A percentile compares a stretch with the other conserved stretches of the same genome.
Conservation (phyloP, 257 asterid species). For the Striga asiatica region DNA sequence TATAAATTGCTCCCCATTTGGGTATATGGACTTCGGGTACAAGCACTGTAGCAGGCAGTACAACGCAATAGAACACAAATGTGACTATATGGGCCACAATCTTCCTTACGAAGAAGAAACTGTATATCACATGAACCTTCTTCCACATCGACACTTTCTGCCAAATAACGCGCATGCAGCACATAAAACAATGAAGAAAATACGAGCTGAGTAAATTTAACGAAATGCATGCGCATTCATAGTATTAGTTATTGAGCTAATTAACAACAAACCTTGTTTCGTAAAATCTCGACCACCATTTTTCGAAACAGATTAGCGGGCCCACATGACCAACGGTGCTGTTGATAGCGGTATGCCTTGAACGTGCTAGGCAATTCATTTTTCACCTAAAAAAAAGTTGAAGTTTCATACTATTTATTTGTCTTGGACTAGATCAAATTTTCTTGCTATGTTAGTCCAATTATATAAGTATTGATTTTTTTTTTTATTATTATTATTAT, state of each 20-base stretch:
- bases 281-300: conserved; percentile 64
- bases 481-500: no score
- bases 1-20: conserved; percentile 84
- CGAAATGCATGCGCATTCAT: no score
- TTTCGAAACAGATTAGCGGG: conserved; percentile 88
- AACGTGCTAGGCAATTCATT: conserved; percentile 93
- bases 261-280: conserved; percentile 46
- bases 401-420: no score
- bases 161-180: no score
- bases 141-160: conserved; percentile 88
- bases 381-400: conserved; percentile 73
- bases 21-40: conserved; percentile 88
- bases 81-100: conserved; percentile 83
- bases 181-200: no score
- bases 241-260: not conserved
- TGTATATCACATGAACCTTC: conserved; percentile 79
- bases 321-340: conserved; percentile 99
- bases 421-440: not conserved
- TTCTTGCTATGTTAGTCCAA: not conserved
- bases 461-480: not conserved
- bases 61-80: conserved; percentile 60
- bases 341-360: conserved; percentile 88
- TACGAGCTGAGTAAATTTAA: no score
- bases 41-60: conserved; percentile 75
- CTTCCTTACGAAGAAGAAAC: conserved; percentile 90